Conservation (phyloP, 2,329 filamentous ascomycete genomes). For the Aspergillus candidus region DNA sequence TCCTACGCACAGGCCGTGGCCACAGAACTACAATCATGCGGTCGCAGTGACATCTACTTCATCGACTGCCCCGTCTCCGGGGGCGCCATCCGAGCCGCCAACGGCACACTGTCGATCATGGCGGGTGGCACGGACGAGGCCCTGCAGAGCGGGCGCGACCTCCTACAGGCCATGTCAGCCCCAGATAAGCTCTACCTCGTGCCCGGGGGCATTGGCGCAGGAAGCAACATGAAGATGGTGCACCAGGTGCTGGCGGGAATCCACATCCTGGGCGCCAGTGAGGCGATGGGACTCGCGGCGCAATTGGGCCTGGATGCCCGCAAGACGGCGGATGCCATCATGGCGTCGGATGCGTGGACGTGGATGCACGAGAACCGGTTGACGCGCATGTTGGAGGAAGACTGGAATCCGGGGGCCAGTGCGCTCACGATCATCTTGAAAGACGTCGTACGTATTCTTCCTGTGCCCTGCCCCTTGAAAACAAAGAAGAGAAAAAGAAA, state of each 20-base stretch:
- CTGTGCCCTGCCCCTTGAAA: neutral
- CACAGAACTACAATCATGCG: constrained; percentile 49
- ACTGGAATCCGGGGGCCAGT: constrained; percentile 52
- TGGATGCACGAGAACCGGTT: constrained; percentile 59
- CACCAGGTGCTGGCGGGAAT: constrained; percentile 60
- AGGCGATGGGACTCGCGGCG: constrained; percentile 56
- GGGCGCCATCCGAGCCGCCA: constrained; percentile 60
- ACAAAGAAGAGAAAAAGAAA: neutral
- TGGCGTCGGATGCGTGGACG: constrained; percentile 48
- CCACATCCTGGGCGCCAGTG: constrained; percentile 56
- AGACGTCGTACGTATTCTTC: constrained; percentile 40
- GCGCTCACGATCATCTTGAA: constrained; percentile 57
- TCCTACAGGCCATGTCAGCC: constrained; percentile 59
- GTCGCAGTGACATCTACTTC: constrained; percentile 58
- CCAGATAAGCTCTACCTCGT: constrained; percentile 57
- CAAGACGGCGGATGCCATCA: constrained; percentile 40
- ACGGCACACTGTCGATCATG: constrained; percentile 71
- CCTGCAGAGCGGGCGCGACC: constrained; percentile 50
- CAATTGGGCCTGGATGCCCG: constrained; percentile 49
- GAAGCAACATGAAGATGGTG: constrained; percentile 58
- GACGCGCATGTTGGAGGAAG: constrained; percentile 49
- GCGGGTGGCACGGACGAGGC: constrained; percentile 55
- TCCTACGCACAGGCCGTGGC: constrained; percentile 58
- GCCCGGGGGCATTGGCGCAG: constrained; percentile 54
- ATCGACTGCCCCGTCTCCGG: constrained; percentile 70